Evolutionary conservation across 768 basidiomycete genomes (phyloP).

Genomic region (Kwoniella mangroviensis): DNA sequence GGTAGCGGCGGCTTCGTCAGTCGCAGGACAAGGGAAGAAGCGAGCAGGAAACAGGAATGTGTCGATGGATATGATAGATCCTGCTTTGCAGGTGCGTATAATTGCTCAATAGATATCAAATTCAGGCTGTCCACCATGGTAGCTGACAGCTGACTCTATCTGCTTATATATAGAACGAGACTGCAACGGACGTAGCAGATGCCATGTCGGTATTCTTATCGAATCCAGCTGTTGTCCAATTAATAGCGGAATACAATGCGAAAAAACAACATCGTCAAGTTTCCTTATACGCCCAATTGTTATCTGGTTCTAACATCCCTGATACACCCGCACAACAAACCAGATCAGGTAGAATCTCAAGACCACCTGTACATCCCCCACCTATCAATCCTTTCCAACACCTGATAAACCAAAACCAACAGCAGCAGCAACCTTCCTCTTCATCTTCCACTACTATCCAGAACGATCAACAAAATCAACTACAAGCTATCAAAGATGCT

Average conservation of each 20-base stretch:
- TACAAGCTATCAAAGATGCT: conserved; percentile 28
- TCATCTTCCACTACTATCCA: not conserved
- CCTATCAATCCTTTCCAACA: conserved; percentile 14
- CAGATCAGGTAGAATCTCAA: conserved; percentile 33
- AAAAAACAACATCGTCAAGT: conserved; percentile 22
- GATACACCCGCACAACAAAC: conserved; percentile 35
- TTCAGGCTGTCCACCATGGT: not conserved
- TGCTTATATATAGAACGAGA: not conserved
- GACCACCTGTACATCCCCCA: conserved; percentile 27
- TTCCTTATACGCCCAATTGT: conserved; percentile 18
- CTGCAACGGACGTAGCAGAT: conserved; percentile 14
- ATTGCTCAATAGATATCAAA: not conserved
- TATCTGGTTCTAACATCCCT: conserved; percentile 13
- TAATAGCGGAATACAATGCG: conserved; percentile 22
- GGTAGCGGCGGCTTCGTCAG: conserved; percentile 31
- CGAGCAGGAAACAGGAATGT: conserved; percentile 6
- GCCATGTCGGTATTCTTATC: conserved; percentile 19
- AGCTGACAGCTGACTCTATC: not conserved
- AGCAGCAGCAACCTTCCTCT: not conserved
- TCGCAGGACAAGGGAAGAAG: conserved; percentile 23
- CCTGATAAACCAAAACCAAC: not conserved
- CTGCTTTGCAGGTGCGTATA: conserved; percentile 25
- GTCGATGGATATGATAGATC: conserved; percentile 29
- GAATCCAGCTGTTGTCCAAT: conserved; percentile 23
- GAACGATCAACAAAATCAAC: conserved; percentile 6